These are phyloP conservation scores for Amanita rimosa DNA, from an alignment of 768 basidiomycete genomes.

Conservation along the genomic window DNA sequence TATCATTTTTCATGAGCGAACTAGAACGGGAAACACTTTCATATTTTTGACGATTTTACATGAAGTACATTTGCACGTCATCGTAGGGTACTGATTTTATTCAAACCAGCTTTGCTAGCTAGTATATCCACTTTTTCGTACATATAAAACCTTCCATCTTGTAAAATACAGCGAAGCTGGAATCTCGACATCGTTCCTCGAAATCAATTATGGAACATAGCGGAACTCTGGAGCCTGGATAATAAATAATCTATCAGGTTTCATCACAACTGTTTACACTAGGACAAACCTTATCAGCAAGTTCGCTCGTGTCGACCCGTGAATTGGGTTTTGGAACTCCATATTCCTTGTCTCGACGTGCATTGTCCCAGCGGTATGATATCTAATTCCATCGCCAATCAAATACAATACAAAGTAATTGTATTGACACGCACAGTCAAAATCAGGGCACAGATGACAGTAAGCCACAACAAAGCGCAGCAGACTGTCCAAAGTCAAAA, in stretches of 20 bases:
- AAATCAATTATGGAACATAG: constrained; percentile 19
- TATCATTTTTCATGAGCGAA: too few species aligned
- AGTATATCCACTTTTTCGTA: neutral
- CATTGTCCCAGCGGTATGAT: constrained; percentile 55
- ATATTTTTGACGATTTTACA: too few species aligned
- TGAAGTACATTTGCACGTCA: too few species aligned
- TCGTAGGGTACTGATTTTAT: too few species aligned
- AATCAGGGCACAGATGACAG: constrained; percentile 37
- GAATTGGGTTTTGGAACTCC: constrained; percentile 36
- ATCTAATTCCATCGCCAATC: constrained; percentile 22
- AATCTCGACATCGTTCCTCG: too few species aligned
- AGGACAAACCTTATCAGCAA: constrained; percentile 50
- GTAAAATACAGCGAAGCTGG: too few species aligned
- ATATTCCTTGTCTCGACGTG: constrained; percentile 36
- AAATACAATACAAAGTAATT: neutral
- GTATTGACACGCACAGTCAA: constrained; percentile 29
- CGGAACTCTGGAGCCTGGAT: constrained; percentile 52
- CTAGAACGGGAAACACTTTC: too few species aligned
- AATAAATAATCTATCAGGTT: neutral
- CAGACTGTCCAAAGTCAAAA: constrained; percentile 21
- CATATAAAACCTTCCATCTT: neutral
- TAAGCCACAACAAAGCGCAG: constrained; percentile 43
- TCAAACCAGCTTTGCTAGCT: too few species aligned
- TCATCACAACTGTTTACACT: neutral
- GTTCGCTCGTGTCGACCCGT: constrained; percentile 48